Evolutionary conservation across 1,284 basidiomycete species (phyloP).

Genomic region (Xerocomus tenax): DNA sequence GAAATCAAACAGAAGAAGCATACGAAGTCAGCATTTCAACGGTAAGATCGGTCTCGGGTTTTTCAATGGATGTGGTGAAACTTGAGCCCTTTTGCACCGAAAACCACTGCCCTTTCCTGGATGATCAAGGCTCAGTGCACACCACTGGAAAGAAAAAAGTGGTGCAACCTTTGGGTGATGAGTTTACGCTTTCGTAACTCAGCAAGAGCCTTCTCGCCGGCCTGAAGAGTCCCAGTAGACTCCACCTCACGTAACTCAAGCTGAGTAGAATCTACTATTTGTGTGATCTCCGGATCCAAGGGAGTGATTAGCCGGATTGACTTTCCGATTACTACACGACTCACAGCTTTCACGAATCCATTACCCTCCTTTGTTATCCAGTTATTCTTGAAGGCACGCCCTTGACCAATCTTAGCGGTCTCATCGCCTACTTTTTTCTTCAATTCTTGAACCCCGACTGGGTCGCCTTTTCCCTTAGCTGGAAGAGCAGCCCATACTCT

Average conservation of each 20-base stretch:
- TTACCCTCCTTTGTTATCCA: slow-evolving; percentile 92
- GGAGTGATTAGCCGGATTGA: background rate
- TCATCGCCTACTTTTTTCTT: slow-evolving; percentile 76
- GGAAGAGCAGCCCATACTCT: slow-evolving; percentile 84
- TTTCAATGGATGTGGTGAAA: slow-evolving; percentile 90
- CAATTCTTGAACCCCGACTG: slow-evolving; percentile 59
- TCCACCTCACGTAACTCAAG: slow-evolving; percentile 71
- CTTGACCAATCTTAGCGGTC: slow-evolving; percentile 83
- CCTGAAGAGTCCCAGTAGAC: slow-evolving; percentile 58
- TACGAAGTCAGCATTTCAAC: slow-evolving; percentile 91
- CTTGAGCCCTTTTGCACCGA: slow-evolving; percentile 76
- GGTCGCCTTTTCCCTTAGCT: slow-evolving; percentile 55
- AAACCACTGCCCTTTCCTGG: slow-evolving; percentile 93
- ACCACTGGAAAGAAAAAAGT: background rate
- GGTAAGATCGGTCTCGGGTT: slow-evolving; percentile 96
- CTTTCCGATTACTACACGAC: slow-evolving; percentile 27
- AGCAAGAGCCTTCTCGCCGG: slow-evolving; percentile 73
- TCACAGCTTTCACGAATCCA: slow-evolving; percentile 77
- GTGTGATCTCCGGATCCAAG: slow-evolving; percentile 39
- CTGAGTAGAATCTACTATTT: slow-evolving; percentile 67
- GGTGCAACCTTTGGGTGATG: slow-evolving; percentile 55
- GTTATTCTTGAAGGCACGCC: slow-evolving; percentile 92
- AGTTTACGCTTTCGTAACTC: slow-evolving; percentile 93
- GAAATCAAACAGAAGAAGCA: slow-evolving; percentile 21
- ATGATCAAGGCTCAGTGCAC: background rate